phyloP scores from a whole-genome alignment of 129 eudicot species.

The Ambrosia artemisiifolia region DNA sequence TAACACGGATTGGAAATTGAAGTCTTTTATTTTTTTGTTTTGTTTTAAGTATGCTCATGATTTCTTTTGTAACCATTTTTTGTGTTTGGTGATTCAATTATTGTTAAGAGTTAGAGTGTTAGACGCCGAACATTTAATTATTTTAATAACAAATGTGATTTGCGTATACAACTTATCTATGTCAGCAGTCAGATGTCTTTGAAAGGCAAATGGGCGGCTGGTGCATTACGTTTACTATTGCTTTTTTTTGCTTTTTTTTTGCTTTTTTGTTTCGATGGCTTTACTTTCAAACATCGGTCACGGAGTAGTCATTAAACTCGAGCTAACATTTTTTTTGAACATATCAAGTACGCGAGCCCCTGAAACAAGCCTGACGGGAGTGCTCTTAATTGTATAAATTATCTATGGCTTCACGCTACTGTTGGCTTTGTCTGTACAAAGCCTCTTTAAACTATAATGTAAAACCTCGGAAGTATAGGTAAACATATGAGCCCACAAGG shows the following conservation, averaged over 20 bases:
- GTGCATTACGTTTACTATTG: background rate
- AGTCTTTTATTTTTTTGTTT: background rate
- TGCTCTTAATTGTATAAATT: background rate
- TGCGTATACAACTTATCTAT: background rate
- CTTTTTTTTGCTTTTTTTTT: too few relatives aligned
- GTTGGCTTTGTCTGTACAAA: background rate
- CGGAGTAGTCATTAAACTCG: background rate
- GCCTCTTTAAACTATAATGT: background rate
- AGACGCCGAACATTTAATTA: too few relatives aligned
- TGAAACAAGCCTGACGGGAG: background rate
- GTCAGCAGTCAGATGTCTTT: background rate
- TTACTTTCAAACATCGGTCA: background rate
- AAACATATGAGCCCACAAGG: background rate
- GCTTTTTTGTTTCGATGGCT: background rate
- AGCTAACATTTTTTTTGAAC: conserved; percentile 3
- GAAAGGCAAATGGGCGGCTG: background rate
- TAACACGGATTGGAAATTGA: background rate
- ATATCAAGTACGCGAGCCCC: background rate
- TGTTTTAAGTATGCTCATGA: background rate
- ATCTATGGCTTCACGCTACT: background rate
- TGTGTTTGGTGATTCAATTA: background rate
- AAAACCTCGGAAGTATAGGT: background rate
- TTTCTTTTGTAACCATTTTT: background rate
- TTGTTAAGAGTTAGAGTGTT: background rate
- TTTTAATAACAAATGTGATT: background rate